These are phyloP conservation scores for Isabelozyma gotoi DNA, from an alignment of 805 yeast species.

Conservation along the genomic window DNA sequence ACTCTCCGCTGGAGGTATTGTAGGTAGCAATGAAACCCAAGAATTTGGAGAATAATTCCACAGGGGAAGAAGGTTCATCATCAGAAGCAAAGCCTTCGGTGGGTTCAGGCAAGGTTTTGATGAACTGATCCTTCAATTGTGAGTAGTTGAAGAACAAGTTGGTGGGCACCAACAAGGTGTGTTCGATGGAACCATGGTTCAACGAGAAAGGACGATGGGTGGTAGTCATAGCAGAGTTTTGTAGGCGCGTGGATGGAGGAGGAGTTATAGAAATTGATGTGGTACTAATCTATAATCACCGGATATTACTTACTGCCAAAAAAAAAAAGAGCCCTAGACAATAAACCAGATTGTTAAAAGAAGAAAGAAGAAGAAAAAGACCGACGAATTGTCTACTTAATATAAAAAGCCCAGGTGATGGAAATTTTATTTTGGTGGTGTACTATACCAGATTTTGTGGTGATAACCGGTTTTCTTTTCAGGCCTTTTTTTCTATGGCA, in stretches of 20 bases:
- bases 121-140: slow-evolving; percentile 85
- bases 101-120: slow-evolving; percentile 69
- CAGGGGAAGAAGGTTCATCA: slow-evolving; percentile 83
- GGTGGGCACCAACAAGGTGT: slow-evolving; percentile 84
- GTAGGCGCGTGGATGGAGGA: slow-evolving; percentile 3
- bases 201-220: slow-evolving; percentile 73
- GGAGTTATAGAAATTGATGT: neutral
- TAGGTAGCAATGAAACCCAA: slow-evolving; percentile 66
- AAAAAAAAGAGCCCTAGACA: too few relatives aligned
- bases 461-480: too few relatives aligned
- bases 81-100: slow-evolving; percentile 86
- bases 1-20: slow-evolving; percentile 51
- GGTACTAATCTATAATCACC: neutral
- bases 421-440: neutral
- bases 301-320: neutral
- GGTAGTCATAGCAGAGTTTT: too few relatives aligned
- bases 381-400: neutral
- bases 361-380: neutral
- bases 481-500: too few relatives aligned
- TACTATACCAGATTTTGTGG: neutral
- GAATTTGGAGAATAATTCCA: slow-evolving; percentile 82
- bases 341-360: too few relatives aligned
- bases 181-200: slow-evolving; percentile 84
- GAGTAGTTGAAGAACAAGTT: slow-evolving; percentile 75
- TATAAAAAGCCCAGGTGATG: neutral